phyloP scores from a whole-genome alignment of 1,284 basidiomycete species.

The Neonothopanus nambi region DNA sequence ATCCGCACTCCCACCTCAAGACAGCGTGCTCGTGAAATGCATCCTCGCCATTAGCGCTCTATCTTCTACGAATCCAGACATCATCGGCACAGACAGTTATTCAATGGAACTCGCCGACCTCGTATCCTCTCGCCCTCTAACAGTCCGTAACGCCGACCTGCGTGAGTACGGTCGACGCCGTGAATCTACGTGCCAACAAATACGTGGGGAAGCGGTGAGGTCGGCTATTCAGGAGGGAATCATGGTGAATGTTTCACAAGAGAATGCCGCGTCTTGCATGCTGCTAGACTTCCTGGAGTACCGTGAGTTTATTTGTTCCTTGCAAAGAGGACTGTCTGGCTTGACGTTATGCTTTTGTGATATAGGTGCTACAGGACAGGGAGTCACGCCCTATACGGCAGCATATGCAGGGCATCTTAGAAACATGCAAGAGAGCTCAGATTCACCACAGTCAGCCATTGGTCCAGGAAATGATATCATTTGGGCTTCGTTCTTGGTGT shows the following conservation, averaged over 20 bases:
- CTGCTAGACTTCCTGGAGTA: conserved; percentile 5
- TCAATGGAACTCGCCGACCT: not conserved
- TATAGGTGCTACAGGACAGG: not conserved
- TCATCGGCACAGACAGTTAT: not conserved
- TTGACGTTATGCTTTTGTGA: not conserved
- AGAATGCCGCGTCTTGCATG: conserved; percentile 1
- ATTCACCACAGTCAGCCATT: not conserved
- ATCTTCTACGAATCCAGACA: not conserved
- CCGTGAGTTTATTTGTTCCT: not conserved
- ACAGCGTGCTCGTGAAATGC: conserved; percentile 8
- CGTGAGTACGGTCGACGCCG: not conserved
- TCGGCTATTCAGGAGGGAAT: conserved; percentile 7
- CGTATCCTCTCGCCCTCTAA: not conserved
- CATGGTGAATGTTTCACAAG: not conserved
- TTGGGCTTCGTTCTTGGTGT: not conserved
- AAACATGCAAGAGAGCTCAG: not conserved
- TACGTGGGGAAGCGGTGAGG: conserved; percentile 7
- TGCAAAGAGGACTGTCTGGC: not conserved
- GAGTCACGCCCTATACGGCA: not conserved
- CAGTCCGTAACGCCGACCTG: not conserved
- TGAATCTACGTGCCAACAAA: conserved; percentile 2
- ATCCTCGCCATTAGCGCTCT: conserved; percentile 6
- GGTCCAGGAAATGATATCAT: not conserved
- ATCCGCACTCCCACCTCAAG: not conserved
- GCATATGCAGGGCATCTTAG: not conserved